Base-by-base conservation (phyloP, 192 early-diverging fungal genomes). In the Geranomyces michiganensis region DNA sequence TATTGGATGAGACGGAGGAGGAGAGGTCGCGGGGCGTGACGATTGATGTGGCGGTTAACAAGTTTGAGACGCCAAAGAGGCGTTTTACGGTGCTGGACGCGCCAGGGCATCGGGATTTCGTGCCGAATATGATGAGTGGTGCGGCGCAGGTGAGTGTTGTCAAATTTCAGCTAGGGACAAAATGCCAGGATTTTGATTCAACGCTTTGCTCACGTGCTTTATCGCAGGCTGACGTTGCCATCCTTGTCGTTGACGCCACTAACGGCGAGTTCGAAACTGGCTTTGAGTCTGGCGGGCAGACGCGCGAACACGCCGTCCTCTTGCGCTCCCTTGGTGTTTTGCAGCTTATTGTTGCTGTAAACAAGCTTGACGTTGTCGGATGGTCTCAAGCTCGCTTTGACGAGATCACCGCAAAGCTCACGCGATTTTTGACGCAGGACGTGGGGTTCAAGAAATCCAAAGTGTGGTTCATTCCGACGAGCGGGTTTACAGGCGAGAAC, bases 81-180 rank as follows among this genome's bases (percentile, higher is more conserved):
- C 77, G 81, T 32, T 96, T 96, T 67, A 97, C 94, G 6, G 66
- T 99, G 14, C 73, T 99, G 70, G 97, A 99, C 74, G 94, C 96
- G 1, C 97, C 97, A 1, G 97, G 97, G 3, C 97, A 99, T 72
- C 84, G 92, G 24, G 97, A 99, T 80, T 99, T 99, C 79, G 91
- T 99, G 59, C 96, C 97, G n/a, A 95, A 96, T 75, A 98, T 99
- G 96, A 97, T 99, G 69, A 90, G 91, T 1, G 97, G 97, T 6
- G 93, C 97, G 5, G 78, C 87, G 29, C 93, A 94, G 62, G 88
- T 89, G 77, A 30, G 27, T 47, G n/a, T 17, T 13, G 17, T 72
- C 19, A 41, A 41, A n/a, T n/a, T n/a, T n/a, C n/a, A n/a, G 36
- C 36, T 41, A 41, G 36, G 10, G 36, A 10, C 36, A 41, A 41